These are phyloP conservation scores for Hemileia vastatrix DNA, from an alignment of 1,284 basidiomycete species.

Conservation along the genomic window DNA sequence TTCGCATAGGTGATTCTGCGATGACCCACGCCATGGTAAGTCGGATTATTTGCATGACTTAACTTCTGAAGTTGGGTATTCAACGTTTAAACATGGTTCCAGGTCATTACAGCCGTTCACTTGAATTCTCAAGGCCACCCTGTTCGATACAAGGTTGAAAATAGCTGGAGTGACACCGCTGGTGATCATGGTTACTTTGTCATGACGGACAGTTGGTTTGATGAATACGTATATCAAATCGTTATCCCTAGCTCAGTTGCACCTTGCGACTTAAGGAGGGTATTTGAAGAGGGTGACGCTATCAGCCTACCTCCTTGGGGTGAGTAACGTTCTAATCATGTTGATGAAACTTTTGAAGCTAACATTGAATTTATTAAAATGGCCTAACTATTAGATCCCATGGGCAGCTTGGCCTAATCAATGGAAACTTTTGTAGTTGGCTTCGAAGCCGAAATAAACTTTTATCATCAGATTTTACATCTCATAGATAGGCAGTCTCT, in stretches of 20 bases:
- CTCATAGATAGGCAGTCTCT: too few species aligned
- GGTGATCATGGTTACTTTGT: slow-evolving; percentile 85
- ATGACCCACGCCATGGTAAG: slow-evolving; percentile 72
- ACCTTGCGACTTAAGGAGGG: slow-evolving; percentile 64
- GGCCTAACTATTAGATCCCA: slow-evolving; percentile 53
- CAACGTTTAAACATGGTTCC: background rate
- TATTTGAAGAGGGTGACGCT: slow-evolving; percentile 61
- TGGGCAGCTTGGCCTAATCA: slow-evolving; percentile 54
- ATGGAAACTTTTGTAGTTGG: too few species aligned
- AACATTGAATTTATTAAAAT: background rate
- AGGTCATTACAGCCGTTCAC: slow-evolving; percentile 89
- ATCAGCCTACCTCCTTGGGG: slow-evolving; percentile 65
- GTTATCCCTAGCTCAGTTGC: slow-evolving; percentile 63
- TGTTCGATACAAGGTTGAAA: slow-evolving; percentile 85
- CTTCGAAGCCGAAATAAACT: too few species aligned
- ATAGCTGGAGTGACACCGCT: slow-evolving; percentile 74
- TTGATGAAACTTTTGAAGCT: background rate
- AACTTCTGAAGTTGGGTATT: background rate
- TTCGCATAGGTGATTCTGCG: slow-evolving; percentile 67
- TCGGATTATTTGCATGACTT: background rate
- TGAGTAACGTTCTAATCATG: background rate
- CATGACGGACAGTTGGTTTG: slow-evolving; percentile 67
- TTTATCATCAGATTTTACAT: too few species aligned
- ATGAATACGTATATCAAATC: slow-evolving; percentile 75
- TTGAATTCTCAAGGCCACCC: slow-evolving; percentile 65